phyloP scores from a whole-genome alignment of 1,139 yeast genomes.

The Yamadazyma taylorii region DNA sequence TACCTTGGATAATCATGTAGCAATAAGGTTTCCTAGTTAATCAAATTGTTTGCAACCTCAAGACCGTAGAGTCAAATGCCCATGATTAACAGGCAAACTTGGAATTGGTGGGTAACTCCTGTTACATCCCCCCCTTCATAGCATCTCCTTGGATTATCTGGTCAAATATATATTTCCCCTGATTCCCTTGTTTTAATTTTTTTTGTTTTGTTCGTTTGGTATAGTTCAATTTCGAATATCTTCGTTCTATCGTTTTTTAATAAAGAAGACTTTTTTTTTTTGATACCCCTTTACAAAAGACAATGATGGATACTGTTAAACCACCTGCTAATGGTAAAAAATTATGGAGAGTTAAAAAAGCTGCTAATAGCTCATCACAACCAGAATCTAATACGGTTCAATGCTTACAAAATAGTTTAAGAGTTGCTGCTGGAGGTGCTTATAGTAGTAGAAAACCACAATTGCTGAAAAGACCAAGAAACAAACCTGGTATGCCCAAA shows the following conservation, averaged over 20 bases:
- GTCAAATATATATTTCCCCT: conserved; percentile 2
- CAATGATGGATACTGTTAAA: conserved; percentile 18
- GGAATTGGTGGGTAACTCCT: conserved; percentile 1
- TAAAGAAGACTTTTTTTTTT: not conserved
- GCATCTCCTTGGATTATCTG: not conserved
- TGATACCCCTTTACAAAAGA: conserved; percentile 15
- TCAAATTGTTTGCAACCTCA: conserved; percentile 3
- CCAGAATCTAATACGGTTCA: conserved; percentile 26
- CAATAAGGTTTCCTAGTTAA: conserved; percentile 2
- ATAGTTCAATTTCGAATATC: not conserved
- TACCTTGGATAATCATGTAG: conserved; percentile 1
- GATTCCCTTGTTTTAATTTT: not conserved
- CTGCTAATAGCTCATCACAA: conserved; percentile 20
- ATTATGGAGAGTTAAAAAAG: conserved; percentile 48
- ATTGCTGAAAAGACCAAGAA: conserved; percentile 47
- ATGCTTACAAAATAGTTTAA: conserved; percentile 47
- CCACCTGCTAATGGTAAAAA: conserved; percentile 52
- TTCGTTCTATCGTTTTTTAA: conserved; percentile 2
- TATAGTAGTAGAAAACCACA: conserved; percentile 45
- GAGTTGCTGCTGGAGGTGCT: conserved; percentile 35
- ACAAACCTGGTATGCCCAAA: conserved; percentile 51
- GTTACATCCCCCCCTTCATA: not conserved
- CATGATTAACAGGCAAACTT: not conserved
- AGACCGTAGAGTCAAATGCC: not conserved
- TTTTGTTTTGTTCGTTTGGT: conserved; percentile 1